Evolutionary conservation across 148 eudicot genomes (phyloP), one percentile per base, ranked within the genome.

Genomic region (Heliosperma pusillum): DNA sequence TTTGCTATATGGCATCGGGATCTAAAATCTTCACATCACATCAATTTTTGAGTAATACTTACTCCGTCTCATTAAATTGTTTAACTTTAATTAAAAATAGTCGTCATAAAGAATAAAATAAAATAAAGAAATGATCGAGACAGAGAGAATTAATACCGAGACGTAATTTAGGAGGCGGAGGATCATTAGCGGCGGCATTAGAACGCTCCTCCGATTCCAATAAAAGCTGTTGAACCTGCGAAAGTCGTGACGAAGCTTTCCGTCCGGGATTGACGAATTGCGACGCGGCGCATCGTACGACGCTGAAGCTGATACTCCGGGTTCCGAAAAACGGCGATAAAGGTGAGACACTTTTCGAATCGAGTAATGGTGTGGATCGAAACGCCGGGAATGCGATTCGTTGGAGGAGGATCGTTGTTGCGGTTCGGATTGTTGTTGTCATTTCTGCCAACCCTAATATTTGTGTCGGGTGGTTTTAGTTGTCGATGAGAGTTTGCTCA

Each of bases 141-240:
- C 42, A 15, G 29, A 73, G 60, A 55, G 33, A 61, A 16, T 19
- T 13, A 16, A 63, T 78, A 91, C 93, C 93, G 9, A 90, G 85
- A 4, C 85, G 83, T 82, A 93, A 85, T 68, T 87, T 85, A 45
- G 98, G 93, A 12, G 82, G 78, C 12, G 87, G 86, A 30, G 92
- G 89, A 60, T 88, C 96, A 56, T 87, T 73, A 10, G 78, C 87
- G 10, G 83, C 89, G 17, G 82, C 85, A 59, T 82, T 76, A 52
- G 91, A 80, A 40, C 93, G 83, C 77, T 92, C 93, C 66, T 89
- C 84, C 0, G 98, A 89, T 71, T 85, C 87, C n/a, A 70, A 50
- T 24, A 93, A 36, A 44, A 91, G 82, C 77, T 87, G 86, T 82
- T 93, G 89, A 1, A 91, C 86, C 75, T 90, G 92, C 58, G 92